Base-by-base conservation (phyloP, 2,329 filamentous ascomycete genomes). In the Ophiostoma quercus region DNA sequence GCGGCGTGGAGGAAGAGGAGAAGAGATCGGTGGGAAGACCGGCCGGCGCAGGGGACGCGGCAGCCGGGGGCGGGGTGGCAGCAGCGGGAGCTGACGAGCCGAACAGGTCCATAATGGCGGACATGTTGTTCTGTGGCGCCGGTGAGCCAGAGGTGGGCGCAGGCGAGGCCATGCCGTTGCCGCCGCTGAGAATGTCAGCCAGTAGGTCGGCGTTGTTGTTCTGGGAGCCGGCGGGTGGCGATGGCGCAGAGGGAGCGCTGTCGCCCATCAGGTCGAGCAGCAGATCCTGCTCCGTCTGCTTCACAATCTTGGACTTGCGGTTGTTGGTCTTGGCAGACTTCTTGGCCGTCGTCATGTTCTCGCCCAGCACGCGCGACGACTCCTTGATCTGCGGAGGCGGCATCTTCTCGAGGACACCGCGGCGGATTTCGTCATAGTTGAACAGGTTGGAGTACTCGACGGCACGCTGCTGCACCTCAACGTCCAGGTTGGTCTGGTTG, bases 391-490 rank as follows among this genome's bases (percentile, higher is more conserved):
- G 94, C 9, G 95, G 95, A 1, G 95, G 88, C 8, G 95, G 95
- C 96, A 99, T 99, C 79, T 95, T 96, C 80, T 99, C 95, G 12
- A 99, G 83, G 2, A 99, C 95, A 71, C 95, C 95, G 71, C 87
- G 87, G 69, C 94, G 89, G 70, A 99, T 91, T 71, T 92, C 84
- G 74, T 99, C 94, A 76, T 92, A 92, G 0, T 87, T 87, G 76
- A 99, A 98, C n/a, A 99, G 84, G 76, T 98, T 98, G 71, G 89
- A 88, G 76, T 98, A 99, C 79, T 99, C 95, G 25, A 97, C 94
- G 5, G 94, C 91, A 78, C 95, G 89, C 79, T 99, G 95, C 79
- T 99, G 96, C 32, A 98, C 91, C 79, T 99, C 95, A 34, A 98
- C 90, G 76, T 96, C 94, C 68, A 99, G 83, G 78, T 95, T 96